These are phyloP conservation scores for Sesbania bispinosa DNA, from an alignment of 306 rosid genomes.

Conservation along the genomic window DNA sequence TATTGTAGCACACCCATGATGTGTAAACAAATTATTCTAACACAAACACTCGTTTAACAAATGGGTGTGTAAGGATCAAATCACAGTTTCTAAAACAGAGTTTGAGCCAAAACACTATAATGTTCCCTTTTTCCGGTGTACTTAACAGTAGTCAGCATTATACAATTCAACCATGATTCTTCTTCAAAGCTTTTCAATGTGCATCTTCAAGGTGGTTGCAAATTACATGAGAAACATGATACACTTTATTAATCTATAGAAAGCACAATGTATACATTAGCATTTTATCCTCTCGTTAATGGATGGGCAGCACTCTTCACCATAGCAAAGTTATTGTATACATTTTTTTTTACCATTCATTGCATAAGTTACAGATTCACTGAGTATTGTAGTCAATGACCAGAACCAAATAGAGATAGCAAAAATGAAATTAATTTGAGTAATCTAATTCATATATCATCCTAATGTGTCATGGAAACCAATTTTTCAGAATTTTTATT, in stretches of 20 bases:
- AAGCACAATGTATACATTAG: neutral
- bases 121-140: neutral
- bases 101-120: neutral
- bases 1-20: neutral
- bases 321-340: no score
- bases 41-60: neutral
- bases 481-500: no score
- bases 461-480: no score
- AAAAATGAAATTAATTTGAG: no score
- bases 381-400: no score
- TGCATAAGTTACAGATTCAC: neutral
- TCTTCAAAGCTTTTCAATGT: neutral
- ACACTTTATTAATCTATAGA: neutral
- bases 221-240: neutral
- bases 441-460: no score
- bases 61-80: neutral
- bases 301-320: neutral
- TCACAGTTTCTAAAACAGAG: neutral
- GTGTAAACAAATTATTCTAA: neutral
- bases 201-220: neutral
- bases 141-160: neutral
- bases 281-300: neutral
- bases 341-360: no score
- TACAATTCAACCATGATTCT: neutral
- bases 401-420: no score